Evolutionary conservation across 345 rosid genomes (phyloP), one percentile per base, ranked within the genome.

Genomic region (Salix caprea): DNA sequence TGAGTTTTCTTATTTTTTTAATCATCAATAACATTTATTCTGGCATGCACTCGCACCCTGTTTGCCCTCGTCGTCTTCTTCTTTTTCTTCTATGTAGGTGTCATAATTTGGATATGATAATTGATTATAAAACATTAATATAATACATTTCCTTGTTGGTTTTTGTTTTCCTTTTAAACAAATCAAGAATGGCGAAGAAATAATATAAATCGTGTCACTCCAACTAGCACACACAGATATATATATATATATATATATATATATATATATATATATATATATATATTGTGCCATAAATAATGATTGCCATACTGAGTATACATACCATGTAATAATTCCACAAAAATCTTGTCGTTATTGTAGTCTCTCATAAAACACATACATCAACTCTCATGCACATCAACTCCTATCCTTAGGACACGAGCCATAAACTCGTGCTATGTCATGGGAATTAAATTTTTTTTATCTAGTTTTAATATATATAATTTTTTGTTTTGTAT

Each of bases 331-430:
- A 64, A 74, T 72, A 46, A 73, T 78, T 80, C 74, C 44, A 61
- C 14, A 39, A 72, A 16, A 46, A 66, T 58, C 54, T 84, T 82
- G 85, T 82, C 74, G 5, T 62, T n/a, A 54, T 82, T 61, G 37
- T 70, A 34, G 46, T 71, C 14, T 74, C 75, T 36, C 54, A 76
- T 44, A 9, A n/a, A 58, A 58, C 10, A n/a, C 62, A n/a, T n/a
- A 58, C 62, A 76, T 73, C 21, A 14, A 58, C 28, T 18, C 14
- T 3, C 48, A 46, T 70, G 37, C 40, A 8, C 69, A 24, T 30
- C 36, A 14, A 5, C 68, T 68, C 30, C 19, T 68, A 18, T 52
- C 16, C 64, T 46, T 21, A 83, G 73, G 76, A 76, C 82, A 76
- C 65, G 30, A 28, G 30, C 0, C 30, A 28, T 28, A 28, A 2